These are phyloP conservation scores for Parastagonospora avenae DNA, from an alignment of 2,329 filamentous ascomycete genomes.

Conservation along the genomic window DNA sequence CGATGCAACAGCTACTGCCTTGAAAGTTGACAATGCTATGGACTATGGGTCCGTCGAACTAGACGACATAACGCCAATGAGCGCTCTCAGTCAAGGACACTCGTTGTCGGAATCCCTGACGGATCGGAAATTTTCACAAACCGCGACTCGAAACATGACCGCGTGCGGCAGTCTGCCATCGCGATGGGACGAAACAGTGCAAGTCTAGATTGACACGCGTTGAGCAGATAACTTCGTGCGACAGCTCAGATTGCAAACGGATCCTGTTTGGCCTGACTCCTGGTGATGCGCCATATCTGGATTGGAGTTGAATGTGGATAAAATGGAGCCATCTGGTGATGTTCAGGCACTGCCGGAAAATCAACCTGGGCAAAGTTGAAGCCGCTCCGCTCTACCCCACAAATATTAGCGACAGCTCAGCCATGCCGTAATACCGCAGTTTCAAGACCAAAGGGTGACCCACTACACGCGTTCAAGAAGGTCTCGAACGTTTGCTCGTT, in stretches of 20 bases:
- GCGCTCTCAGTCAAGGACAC: slow-evolving; percentile 12
- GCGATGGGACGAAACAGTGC: slow-evolving; percentile 15
- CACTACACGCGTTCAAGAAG: slow-evolving; percentile 65
- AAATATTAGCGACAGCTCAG: slow-evolving; percentile 41
- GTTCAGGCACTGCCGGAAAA: slow-evolving; percentile 37
- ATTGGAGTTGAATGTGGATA: slow-evolving; percentile 66
- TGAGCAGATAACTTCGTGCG: slow-evolving; percentile 7
- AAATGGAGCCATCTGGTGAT: slow-evolving; percentile 65
- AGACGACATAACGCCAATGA: slow-evolving; percentile 27
- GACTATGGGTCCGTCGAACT: slow-evolving; percentile 21
- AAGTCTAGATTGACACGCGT: slow-evolving; percentile 27
- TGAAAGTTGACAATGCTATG: slow-evolving; percentile 14
- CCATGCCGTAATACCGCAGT: slow-evolving; percentile 23
- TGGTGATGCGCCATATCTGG: slow-evolving; percentile 57
- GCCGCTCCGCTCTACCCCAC: slow-evolving; percentile 47
- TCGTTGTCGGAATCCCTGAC: slow-evolving; percentile 19
- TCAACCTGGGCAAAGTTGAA: slow-evolving; percentile 41
- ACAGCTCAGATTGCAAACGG: slow-evolving; percentile 32
- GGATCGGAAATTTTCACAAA: slow-evolving; percentile 11
- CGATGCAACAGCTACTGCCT: slow-evolving; percentile 16
- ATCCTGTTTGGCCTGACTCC: slow-evolving; percentile 22
- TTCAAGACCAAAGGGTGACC: slow-evolving; percentile 43
- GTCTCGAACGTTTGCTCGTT: slow-evolving; percentile 70
- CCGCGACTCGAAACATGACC: slow-evolving; percentile 18
- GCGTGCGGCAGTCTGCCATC: slow-evolving; percentile 23